Conservation (phyloP, 495 filamentous ascomycete genomes). For the Acidomyces sp. region DNA sequence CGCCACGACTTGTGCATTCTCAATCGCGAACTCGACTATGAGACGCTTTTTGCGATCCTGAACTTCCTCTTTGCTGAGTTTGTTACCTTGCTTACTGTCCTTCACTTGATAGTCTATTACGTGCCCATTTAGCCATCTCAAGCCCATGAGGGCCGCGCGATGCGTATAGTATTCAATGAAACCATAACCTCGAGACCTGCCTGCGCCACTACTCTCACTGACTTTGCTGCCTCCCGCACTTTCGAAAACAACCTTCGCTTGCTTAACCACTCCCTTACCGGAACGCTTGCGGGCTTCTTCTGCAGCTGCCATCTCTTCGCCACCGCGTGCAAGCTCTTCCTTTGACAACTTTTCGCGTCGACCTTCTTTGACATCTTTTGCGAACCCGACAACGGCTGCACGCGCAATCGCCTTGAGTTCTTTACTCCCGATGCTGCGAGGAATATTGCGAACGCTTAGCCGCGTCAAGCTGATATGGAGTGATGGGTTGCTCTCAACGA, state of each 20-base stretch:
- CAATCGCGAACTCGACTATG: conserved; percentile 96
- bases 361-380: conserved; percentile 69
- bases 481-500: conserved; percentile 80
- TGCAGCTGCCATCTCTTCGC: conserved; percentile 62
- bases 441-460: conserved; percentile 88
- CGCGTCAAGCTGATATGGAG: conserved; percentile 84
- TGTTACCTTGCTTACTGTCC: conserved; percentile 21
- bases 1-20: conserved; percentile 87
- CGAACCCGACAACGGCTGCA: conserved; percentile 83
- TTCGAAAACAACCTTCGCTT: conserved; percentile 92
- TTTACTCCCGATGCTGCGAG: conserved; percentile 70
- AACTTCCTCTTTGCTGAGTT: conserved; percentile 30
- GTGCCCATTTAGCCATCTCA: conserved; percentile 86
- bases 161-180: conserved; percentile 97
- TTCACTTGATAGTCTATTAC: conserved; percentile 36
- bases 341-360: conserved; percentile 63
- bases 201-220: conserved; percentile 54
- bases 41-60: conserved; percentile 59
- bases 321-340: conserved; percentile 69
- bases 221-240: conserved; percentile 69
- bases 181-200: conserved; percentile 81
- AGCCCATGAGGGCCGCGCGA: conserved; percentile 85
- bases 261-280: conserved; percentile 84
- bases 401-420: conserved; percentile 83
- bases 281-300: conserved; percentile 65